Base-by-base conservation (phyloP, 495 filamentous ascomycete genomes). In the Aspergillus sclerotiicarbonarius region DNA sequence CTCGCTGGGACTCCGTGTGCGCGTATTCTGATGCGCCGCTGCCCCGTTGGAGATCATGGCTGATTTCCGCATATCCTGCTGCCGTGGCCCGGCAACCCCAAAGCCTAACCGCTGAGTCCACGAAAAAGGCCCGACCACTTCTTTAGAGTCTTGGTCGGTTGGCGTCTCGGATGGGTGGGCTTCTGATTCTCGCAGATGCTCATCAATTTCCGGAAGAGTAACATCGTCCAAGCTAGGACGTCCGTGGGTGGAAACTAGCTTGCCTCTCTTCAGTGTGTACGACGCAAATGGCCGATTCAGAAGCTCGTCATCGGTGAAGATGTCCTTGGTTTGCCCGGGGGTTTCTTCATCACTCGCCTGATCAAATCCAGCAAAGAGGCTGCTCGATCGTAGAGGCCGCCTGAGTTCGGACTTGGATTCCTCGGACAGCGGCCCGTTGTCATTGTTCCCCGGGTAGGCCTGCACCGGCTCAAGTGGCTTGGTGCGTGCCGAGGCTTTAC, bases 351-450 rank as follows among this genome's bases (percentile, higher is more conserved):
- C 83, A 46, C 74, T 84, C 7, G 75, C 74, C 53, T 86, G 80
- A n/a, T 85, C 82, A 60, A 95, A 93, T 1, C 90, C 90, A 19
- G 90, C 90, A 66, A 94, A 93, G n/a, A 96, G 75, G 67, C 89
- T 92, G 64, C 87, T 91, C 31, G 88, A 86, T 58, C 89, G 78
- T 59, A 86, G 83, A 2, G 89, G 90, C 35, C 89, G 80, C 56
- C 87, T 82, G 53, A 90, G 76, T 18, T 81, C 79, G 13, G 82
- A 80, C 35, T 73, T 79, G 6, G 67, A 67, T 51, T 86, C 80
- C 47, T 73, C 77, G 5, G 84, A 84, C 56, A 92, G 67, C 2
- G 90, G 89, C 0, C 88, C 90, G 61, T 92, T 87, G 63, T 93
- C 90, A 63, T 92, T 91, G 59, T 90, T 91, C 0, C 90, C 91